These are phyloP conservation scores for Malassezia yamatoensis DNA, from an alignment of 1,284 basidiomycete genomes.

Conservation along the genomic window DNA sequence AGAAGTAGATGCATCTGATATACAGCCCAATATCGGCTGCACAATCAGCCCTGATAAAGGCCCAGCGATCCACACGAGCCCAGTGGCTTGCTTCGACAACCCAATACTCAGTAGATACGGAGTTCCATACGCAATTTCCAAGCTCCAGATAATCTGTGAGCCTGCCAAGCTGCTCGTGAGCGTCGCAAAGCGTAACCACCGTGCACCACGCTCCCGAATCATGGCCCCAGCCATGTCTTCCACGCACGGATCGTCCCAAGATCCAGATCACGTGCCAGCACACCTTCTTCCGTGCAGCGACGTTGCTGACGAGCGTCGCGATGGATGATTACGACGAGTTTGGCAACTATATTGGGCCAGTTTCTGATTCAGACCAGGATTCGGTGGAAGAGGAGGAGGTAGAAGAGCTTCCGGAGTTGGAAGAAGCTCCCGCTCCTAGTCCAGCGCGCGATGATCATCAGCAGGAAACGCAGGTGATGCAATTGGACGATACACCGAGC, in stretches of 20 bases:
- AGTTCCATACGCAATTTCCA: constrained; percentile 77
- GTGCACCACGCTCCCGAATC: neutral
- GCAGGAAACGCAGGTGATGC: constrained; percentile 23
- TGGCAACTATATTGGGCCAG: constrained; percentile 47
- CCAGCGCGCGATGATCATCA: constrained; percentile 1
- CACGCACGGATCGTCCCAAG: neutral
- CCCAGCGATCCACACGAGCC: constrained; percentile 91
- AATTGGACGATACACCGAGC: constrained; percentile 51
- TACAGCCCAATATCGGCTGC: constrained; percentile 85
- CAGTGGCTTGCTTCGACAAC: constrained; percentile 77
- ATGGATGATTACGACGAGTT: constrained; percentile 48
- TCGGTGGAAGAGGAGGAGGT: constrained; percentile 18
- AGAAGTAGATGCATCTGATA: constrained; percentile 82
- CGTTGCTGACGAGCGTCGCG: neutral
- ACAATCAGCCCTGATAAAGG: constrained; percentile 82
- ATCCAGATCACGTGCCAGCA: neutral
- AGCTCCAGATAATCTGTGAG: constrained; percentile 83
- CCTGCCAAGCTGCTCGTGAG: constrained; percentile 58
- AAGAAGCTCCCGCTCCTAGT: constrained; percentile 54
- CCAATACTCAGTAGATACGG: constrained; percentile 83
- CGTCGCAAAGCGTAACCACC: constrained; percentile 19
- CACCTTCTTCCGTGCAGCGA: neutral
- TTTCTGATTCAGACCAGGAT: constrained; percentile 37
- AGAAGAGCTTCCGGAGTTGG: constrained; percentile 49
- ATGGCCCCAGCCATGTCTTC: neutral